phyloP scores from a whole-genome alignment of 768 basidiomycete genomes.

The Amanita pallidorosea region DNA sequence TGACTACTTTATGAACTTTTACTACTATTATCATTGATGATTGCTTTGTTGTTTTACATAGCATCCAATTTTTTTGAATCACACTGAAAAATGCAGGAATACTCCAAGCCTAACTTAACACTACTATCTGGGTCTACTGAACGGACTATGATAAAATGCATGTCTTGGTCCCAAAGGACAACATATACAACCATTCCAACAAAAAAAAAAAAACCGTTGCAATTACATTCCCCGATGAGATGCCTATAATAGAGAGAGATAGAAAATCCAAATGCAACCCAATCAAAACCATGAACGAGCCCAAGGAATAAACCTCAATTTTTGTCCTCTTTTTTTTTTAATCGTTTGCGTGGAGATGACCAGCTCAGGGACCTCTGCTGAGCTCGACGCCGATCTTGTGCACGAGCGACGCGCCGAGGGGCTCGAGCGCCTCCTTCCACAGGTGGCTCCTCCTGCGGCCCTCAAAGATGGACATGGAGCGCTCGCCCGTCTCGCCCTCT shows the following conservation, averaged over 20 bases:
- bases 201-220: neutral
- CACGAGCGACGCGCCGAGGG: constrained; percentile 53
- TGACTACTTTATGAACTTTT: constrained; percentile 1
- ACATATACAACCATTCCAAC: neutral
- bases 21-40: neutral
- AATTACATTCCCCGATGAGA: neutral
- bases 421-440: constrained; percentile 61
- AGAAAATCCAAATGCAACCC: neutral
- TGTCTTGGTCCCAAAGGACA: neutral
- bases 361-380: constrained; percentile 49
- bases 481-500: constrained; percentile 72
- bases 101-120: too few species aligned
- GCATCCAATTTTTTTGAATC: too few species aligned
- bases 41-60: neutral
- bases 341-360: neutral
- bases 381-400: constrained; percentile 70
- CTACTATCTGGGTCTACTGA: neutral
- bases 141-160: neutral
- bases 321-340: neutral
- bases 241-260: neutral
- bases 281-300: neutral
- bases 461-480: constrained; percentile 52
- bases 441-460: constrained; percentile 45
- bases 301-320: neutral
- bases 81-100: too few species aligned